Evolutionary conservation across 371 early-diverging fungal genomes (phyloP), one percentile per base, ranked within the genome.

Genomic region (Lichtheimia ornata): DNA sequence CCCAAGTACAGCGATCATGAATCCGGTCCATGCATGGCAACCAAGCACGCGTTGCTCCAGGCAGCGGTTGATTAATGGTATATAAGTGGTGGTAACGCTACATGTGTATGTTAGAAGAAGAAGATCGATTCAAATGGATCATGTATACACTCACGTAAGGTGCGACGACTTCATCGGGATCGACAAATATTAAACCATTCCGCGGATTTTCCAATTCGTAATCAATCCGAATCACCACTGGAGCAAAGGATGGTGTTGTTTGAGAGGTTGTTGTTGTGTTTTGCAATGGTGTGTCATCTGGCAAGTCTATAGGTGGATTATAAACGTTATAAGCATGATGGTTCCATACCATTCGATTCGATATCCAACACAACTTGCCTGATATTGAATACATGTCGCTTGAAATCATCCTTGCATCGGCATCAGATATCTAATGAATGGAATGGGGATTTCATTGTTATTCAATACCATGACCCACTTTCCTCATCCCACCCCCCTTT

Each of bases 21-120:
- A 86, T 66, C n/a, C 81, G 74, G 66, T 97, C 96, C 43, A 94
- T 65, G 68, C 96, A 96, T 2, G 97, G 97, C 52, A 95, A 74
- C 96, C 96, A 96, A 30, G 84, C 67, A 11, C 97, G 86, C 7
- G 94, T 87, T 51, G 83, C 85, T 6, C 92, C 91, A 44, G 92
- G 90, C n/a, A 85, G 67, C 25, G 88, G 84, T 51, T 88, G 89
- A 63, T 91, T 90, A 58, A 89, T 84, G 9, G 93, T 93, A 71
- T 92, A 92, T 61, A 90, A 70, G 70, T 91, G 88, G 59, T 88
- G 84, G 49, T 79, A 72, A 28, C 84, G 72, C 87, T 88, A 53
- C 12, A 7, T 18, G 15, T 17, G 6, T n/a, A n/a, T 54, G 22
- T 22, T 18, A 28, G 27, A n/a, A 44, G 22, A 9, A 13, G 27